phyloP scores from a whole-genome alignment of 768 basidiomycete genomes.

The Russula compacta region DNA sequence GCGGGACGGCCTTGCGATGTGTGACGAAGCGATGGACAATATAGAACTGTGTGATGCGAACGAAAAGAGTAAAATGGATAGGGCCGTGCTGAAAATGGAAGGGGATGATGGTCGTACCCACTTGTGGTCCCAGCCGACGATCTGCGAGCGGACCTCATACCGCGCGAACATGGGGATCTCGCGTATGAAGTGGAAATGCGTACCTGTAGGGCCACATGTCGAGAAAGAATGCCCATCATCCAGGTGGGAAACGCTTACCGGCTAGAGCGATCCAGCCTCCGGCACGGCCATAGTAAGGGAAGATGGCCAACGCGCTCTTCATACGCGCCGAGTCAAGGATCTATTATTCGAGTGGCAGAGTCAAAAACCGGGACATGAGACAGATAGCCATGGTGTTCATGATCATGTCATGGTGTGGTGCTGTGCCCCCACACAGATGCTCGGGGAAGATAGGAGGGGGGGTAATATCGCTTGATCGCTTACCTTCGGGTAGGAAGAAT shows the following conservation, averaged over 20 bases:
- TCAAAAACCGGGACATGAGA: neutral
- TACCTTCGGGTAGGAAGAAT: conserved; percentile 74
- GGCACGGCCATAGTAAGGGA: conserved; percentile 47
- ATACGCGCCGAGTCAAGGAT: conserved; percentile 33
- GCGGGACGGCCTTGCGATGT: conserved; percentile 31
- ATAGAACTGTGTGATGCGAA: conserved; percentile 39
- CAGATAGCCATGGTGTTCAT: neutral
- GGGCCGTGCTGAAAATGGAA: neutral
- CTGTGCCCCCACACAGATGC: neutral
- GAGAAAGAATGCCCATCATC: neutral
- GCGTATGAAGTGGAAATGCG: conserved; percentile 58
- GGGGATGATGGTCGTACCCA: conserved; percentile 42
- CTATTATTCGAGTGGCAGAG: conserved; percentile 14
- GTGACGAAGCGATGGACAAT: conserved; percentile 56
- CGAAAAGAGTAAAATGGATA: neutral
- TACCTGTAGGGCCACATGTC: conserved; percentile 32
- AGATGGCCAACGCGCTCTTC: conserved; percentile 38
- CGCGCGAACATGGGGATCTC: conserved; percentile 57
- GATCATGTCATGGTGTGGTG: neutral
- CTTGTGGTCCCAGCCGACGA: conserved; percentile 68
- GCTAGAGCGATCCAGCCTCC: conserved; percentile 57
- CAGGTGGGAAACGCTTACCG: conserved; percentile 22
- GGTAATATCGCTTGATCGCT: neutral
- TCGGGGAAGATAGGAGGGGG: neutral
- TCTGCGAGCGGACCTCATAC: conserved; percentile 51